Evolutionary conservation across 768 basidiomycete genomes (phyloP).

Genomic region (Lepiota brunneoincarnata): DNA sequence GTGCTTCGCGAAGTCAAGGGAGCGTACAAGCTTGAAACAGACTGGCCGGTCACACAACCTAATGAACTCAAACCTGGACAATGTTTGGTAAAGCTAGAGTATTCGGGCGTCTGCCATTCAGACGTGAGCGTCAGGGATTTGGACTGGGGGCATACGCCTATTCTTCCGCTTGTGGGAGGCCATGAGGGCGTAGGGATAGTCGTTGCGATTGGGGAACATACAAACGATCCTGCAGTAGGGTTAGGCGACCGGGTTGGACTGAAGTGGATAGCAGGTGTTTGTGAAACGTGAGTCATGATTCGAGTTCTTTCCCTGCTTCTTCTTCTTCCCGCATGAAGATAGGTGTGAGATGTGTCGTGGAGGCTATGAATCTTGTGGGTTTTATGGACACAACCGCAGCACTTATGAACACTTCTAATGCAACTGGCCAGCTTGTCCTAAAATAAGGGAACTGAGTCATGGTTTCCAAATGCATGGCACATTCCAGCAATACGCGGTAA

Average conservation of each 20-base stretch:
- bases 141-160: conserved; percentile 78
- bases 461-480: conserved; percentile 79
- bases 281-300: conserved; percentile 9
- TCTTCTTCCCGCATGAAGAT: conserved; percentile 38
- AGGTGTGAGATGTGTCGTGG: conserved; percentile 75
- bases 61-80: conserved; percentile 62
- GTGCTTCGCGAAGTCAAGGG: conserved; percentile 33
- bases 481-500: conserved; percentile 67
- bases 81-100: conserved; percentile 72
- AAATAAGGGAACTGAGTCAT: conserved; percentile 46
- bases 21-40: conserved; percentile 32
- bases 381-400: background rate
- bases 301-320: background rate
- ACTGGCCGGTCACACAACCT: conserved; percentile 54
- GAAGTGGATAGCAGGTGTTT: conserved; percentile 72
- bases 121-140: conserved; percentile 72
- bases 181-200: conserved; percentile 84
- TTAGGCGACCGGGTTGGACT: conserved; percentile 81
- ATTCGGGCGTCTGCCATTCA: conserved; percentile 82
- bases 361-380: conserved; percentile 69
- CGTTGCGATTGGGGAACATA: conserved; percentile 74
- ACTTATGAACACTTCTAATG: background rate
- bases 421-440: background rate
- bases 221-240: conserved; percentile 56
- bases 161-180: conserved; percentile 70